phyloP scores from a whole-genome alignment of 495 filamentous ascomycete species.

The Neurospora sp. region DNA sequence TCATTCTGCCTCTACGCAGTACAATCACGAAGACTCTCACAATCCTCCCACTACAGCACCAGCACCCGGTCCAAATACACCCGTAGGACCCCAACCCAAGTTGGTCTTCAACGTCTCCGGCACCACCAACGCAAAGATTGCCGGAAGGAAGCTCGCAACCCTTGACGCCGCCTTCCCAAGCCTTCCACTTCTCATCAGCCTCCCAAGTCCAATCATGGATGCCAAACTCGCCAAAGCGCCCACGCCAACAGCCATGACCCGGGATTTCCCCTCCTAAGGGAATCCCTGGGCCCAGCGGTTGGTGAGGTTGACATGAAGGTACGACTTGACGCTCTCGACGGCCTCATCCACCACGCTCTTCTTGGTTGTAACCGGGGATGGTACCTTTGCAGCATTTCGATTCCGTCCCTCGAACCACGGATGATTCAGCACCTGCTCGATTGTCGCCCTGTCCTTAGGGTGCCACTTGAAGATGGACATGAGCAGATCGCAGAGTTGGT shows the following conservation, averaged over 20 bases:
- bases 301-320: too few species aligned
- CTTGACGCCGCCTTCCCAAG: background rate
- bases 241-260: background rate
- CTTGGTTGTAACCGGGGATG: too few species aligned
- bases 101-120: background rate
- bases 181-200: background rate
- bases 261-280: background rate
- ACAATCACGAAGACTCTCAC: background rate
- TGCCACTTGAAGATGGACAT: constrained; percentile 13
- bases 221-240: background rate
- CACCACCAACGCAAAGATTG: background rate
- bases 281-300: too few species aligned
- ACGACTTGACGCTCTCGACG: too few species aligned
- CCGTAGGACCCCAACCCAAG: background rate
- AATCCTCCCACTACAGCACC: background rate
- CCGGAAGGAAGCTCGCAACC: background rate
- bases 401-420: constrained; percentile 7
- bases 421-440: constrained; percentile 4
- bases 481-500: constrained; percentile 16
- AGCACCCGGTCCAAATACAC: background rate
- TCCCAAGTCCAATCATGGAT: background rate
- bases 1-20: background rate
- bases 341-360: too few species aligned
- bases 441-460: constrained; percentile 11
- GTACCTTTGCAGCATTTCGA: background rate